Evolutionary conservation across 2,329 filamentous ascomycete species (phyloP), one percentile per base, ranked within the genome.

Genomic region (Grosmannia penicillata): DNA sequence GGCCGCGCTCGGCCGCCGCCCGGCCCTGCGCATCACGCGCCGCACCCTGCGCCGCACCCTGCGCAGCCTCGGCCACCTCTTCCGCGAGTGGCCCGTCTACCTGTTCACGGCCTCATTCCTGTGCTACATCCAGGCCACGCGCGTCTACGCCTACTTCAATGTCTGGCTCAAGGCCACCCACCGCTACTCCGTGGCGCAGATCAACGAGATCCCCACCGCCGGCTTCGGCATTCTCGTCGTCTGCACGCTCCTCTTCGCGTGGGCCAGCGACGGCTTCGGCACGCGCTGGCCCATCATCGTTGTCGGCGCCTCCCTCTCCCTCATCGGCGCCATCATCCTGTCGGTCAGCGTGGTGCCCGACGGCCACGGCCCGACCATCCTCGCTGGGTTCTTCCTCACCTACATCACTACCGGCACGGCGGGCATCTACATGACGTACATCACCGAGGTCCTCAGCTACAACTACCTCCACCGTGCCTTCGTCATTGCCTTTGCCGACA

Each of bases 261-360:
- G 66, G 67, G 58, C 58, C 13, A 69, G 64, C 8, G 68, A 72
- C 48, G 57, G 58, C 1, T 45, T 68, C 13, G 53, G 67, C 7
- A 56, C 51, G 3, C 56, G 68, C 14, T 70, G 65, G 66, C 67
- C 65, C 4, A 57, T 62, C 0, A 66, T 72, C 28, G 48, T 70
- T 8, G 25, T 29, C 21, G 40, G 29, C 13, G 40, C 40, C 14
- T 26, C 27, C 28, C 18, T 45, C 26, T 41, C 40, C 10, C 33
- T 46, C 9, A 32, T 42, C 23, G 43, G 43, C 33, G 17, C 33
- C 29, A 38, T 45, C 36, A 36, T 45, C 15, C 37, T 45, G 7
- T 22, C 31, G 10, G 25, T 42, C 26, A 23, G 25, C 3, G n/a
- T n/a, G n/a, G n/a, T n/a, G n/a, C 36, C 36, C 23, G 31, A 35